These are phyloP conservation scores for Penicillium polonicum DNA, from an alignment of 2,329 filamentous ascomycete species.

Conservation along the genomic window DNA sequence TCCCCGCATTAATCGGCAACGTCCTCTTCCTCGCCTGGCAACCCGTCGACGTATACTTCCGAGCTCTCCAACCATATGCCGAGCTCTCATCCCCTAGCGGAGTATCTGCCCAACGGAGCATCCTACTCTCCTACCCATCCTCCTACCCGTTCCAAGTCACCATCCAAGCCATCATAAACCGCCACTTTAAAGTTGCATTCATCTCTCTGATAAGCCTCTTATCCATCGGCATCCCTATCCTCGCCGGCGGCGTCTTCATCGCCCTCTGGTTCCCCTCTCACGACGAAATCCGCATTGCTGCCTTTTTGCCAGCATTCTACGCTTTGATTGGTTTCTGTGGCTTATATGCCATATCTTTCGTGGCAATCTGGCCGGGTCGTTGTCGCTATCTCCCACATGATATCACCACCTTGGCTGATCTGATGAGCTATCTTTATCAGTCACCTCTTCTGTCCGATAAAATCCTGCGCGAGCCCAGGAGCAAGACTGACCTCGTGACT, in stretches of 20 bases:
- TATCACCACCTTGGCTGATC: conserved; percentile 69
- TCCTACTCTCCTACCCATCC: conserved; percentile 58
- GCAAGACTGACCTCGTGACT: conserved; percentile 66
- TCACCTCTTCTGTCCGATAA: conserved; percentile 70
- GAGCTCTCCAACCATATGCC: conserved; percentile 59
- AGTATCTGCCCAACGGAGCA: conserved; percentile 53
- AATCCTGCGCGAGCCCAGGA: conserved; percentile 67
- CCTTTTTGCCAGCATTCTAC: conserved; percentile 71
- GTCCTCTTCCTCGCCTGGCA: conserved; percentile 60
- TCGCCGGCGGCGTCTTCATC: conserved; percentile 63
- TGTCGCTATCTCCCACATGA: conserved; percentile 68
- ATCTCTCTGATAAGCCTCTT: conserved; percentile 55
- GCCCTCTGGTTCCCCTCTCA: conserved; percentile 55
- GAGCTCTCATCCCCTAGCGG: conserved; percentile 54
- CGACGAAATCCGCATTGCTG: conserved; percentile 59
- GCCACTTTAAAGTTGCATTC: conserved; percentile 59
- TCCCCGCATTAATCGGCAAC: conserved; percentile 59
- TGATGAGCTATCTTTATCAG: conserved; percentile 74
- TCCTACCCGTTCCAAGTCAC: conserved; percentile 55
- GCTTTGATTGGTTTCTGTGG: conserved; percentile 69
- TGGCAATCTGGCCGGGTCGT: conserved; percentile 61
- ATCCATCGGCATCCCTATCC: conserved; percentile 55
- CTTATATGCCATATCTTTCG: conserved; percentile 66
- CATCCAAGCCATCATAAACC: conserved; percentile 52
- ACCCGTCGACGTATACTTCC: conserved; percentile 60